phyloP scores from a whole-genome alignment of 1,284 basidiomycete species.

The Cryptococcus neoformans region DNA sequence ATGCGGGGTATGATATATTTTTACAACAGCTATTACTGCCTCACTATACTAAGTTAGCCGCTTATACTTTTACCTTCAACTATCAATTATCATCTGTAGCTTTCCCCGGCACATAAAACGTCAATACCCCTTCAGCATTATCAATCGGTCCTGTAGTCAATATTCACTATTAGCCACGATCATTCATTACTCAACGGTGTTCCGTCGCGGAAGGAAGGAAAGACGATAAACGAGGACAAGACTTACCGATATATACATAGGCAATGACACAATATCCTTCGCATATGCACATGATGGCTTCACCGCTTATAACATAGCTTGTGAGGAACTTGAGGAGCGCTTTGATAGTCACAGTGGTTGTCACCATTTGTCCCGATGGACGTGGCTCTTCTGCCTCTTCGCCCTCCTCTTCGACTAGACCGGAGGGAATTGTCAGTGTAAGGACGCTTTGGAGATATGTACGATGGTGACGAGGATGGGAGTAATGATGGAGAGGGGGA shows the following conservation, averaged over 20 bases:
- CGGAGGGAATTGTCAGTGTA: neutral
- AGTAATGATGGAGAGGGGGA: neutral
- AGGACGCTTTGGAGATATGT: neutral
- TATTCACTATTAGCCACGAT: neutral
- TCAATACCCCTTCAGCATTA: slow-evolving; percentile 78
- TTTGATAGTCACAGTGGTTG: slow-evolving; percentile 66
- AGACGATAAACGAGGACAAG: too few relatives aligned
- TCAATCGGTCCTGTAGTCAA: slow-evolving; percentile 58
- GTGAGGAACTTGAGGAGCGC: slow-evolving; percentile 80
- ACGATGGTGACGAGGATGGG: neutral
- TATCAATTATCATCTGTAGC: slow-evolving; percentile 13
- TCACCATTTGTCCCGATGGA: slow-evolving; percentile 59
- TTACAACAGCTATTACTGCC: too few relatives aligned
- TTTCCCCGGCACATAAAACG: slow-evolving; percentile 73
- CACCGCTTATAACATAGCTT: slow-evolving; percentile 76
- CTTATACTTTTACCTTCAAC: too few relatives aligned
- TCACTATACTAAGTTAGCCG: too few relatives aligned
- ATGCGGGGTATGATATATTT: too few relatives aligned
- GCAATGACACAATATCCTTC: slow-evolving; percentile 80
- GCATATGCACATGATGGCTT: slow-evolving; percentile 84
- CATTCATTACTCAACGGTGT: neutral
- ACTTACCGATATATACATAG: slow-evolving; percentile 75
- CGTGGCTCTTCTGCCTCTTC: slow-evolving; percentile 36
- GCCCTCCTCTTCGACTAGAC: slow-evolving; percentile 15
- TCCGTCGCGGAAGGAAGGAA: too few relatives aligned